Conservation (phyloP, 2,329 filamentous ascomycete species). For the Pseudopithomyces chartarum region DNA sequence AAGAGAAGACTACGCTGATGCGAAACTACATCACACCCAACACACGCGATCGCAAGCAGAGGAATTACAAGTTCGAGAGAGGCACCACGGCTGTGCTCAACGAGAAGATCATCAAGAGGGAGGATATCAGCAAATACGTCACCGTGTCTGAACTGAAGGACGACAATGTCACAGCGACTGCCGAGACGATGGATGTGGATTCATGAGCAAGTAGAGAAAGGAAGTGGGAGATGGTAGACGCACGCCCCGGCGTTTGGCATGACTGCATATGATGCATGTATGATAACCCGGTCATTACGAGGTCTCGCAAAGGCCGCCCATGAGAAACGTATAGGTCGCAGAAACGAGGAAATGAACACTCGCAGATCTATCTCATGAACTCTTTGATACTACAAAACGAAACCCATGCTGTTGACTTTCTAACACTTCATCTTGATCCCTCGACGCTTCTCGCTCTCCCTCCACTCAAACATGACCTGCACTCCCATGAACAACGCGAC, state of each 20-base stretch:
- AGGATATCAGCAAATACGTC: slow-evolving; percentile 92
- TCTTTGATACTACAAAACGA: background rate
- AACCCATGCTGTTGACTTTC: background rate
- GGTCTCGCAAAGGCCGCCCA: background rate
- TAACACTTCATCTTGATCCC: slow-evolving; percentile 85
- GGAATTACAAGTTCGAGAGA: slow-evolving; percentile 87
- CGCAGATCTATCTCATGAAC: background rate
- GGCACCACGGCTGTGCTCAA: slow-evolving; percentile 96
- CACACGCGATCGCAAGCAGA: slow-evolving; percentile 85
- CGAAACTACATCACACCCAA: slow-evolving; percentile 94
- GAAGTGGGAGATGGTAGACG: background rate
- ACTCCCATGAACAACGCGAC: slow-evolving; percentile 79
- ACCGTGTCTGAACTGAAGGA: slow-evolving; percentile 84
- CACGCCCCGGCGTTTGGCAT: slow-evolving; percentile 18
- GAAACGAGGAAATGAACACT: slow-evolving; percentile 5
- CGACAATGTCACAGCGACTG: slow-evolving; percentile 64
- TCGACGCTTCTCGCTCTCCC: slow-evolving; percentile 80
- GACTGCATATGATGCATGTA: slow-evolving; percentile 27
- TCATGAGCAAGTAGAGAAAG: slow-evolving; percentile 29
- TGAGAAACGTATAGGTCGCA: background rate
- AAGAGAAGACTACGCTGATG: slow-evolving; percentile 91
- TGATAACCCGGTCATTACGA: slow-evolving; percentile 17
- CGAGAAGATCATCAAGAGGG: slow-evolving; percentile 93
- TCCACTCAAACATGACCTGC: slow-evolving; percentile 95
- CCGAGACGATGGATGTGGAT: slow-evolving; percentile 70